A percentile compares a stretch with the other conserved stretches of the same genome.
These are phyloP conservation scores for Globisporangium mamillatum DNA, from an alignment of 352 stramenopile species.

Conservation along the genomic window DNA sequence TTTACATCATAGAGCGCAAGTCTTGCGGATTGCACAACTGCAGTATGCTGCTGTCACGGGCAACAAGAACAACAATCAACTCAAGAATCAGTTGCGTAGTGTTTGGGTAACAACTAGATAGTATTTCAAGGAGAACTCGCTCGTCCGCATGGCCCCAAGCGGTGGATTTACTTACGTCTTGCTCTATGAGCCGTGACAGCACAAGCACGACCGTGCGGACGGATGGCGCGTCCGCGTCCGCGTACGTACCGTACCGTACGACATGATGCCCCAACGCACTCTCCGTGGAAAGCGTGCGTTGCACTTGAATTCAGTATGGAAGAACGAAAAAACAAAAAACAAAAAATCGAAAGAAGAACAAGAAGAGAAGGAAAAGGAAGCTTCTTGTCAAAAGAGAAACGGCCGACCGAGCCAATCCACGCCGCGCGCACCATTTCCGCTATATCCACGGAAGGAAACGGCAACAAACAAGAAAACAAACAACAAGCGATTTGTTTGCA, in stretches of 20 bases:
- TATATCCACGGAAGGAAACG: not conserved
- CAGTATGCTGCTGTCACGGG: not conserved
- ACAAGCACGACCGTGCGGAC: not conserved
- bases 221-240: too few relatives aligned
- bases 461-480: not conserved
- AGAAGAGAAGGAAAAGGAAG: not conserved
- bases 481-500: not conserved
- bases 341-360: slow-evolving; percentile 8
- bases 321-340: slow-evolving; percentile 5
- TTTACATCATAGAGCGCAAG: not conserved
- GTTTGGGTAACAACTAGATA: not conserved
- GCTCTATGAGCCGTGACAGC: not conserved
- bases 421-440: not conserved
- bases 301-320: slow-evolving; percentile 7
- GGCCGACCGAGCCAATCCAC: not conserved
- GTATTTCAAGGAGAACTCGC: not conserved
- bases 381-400: slow-evolving; percentile 1
- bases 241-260: not conserved
- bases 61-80: not conserved
- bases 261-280: not conserved
- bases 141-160: not conserved
- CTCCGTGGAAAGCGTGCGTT: not conserved
- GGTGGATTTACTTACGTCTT: not conserved
- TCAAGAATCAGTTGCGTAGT: not conserved
- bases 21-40: not conserved